These are phyloP conservation scores for Fusarium incarnatum DNA, from an alignment of 2,329 filamentous ascomycete species.

Conservation along the genomic window DNA sequence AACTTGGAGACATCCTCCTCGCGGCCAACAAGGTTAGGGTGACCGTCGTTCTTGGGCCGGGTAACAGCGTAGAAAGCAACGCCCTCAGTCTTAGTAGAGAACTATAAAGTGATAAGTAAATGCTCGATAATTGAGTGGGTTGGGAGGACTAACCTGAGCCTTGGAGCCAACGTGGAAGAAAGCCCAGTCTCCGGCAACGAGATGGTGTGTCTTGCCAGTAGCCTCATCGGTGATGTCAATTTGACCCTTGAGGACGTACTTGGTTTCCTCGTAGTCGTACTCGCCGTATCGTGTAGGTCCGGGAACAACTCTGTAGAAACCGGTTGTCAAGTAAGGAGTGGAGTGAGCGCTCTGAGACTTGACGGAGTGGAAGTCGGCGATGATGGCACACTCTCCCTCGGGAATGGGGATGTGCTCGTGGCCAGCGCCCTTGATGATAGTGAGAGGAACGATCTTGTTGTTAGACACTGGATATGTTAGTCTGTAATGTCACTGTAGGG, in stretches of 20 bases:
- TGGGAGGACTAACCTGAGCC: slow-evolving; percentile 10
- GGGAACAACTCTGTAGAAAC: slow-evolving; percentile 33
- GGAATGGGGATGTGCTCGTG: slow-evolving; percentile 33
- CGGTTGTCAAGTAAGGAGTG: slow-evolving; percentile 23
- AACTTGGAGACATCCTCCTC: slow-evolving; percentile 21
- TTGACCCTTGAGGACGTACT: slow-evolving; percentile 33
- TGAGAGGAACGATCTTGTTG: slow-evolving; percentile 37
- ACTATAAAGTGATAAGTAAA: slow-evolving; percentile 1
- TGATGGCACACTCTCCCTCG: slow-evolving; percentile 23
- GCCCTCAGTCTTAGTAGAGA: slow-evolving; percentile 23
- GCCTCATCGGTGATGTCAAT: slow-evolving; percentile 34
- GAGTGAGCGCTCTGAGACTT: slow-evolving; percentile 12
- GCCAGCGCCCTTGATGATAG: slow-evolving; percentile 35
- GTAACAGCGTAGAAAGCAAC: slow-evolving; percentile 36
- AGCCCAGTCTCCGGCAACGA: slow-evolving; percentile 37
- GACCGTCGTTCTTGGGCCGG: slow-evolving; percentile 16
- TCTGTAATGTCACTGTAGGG: too few species aligned
- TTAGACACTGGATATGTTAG: slow-evolving; percentile 19
- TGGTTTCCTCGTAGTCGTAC: slow-evolving; percentile 36
- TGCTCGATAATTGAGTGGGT: rapidly evolving
- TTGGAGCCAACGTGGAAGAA: slow-evolving; percentile 37
- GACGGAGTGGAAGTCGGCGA: slow-evolving; percentile 32
- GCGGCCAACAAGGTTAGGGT: slow-evolving; percentile 2
- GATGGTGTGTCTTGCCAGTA: slow-evolving; percentile 33
- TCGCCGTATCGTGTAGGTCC: slow-evolving; percentile 32